These are phyloP conservation scores for Nissolia schottii DNA, from an alignment of 306 rosid species.

Conservation along the genomic window DNA sequence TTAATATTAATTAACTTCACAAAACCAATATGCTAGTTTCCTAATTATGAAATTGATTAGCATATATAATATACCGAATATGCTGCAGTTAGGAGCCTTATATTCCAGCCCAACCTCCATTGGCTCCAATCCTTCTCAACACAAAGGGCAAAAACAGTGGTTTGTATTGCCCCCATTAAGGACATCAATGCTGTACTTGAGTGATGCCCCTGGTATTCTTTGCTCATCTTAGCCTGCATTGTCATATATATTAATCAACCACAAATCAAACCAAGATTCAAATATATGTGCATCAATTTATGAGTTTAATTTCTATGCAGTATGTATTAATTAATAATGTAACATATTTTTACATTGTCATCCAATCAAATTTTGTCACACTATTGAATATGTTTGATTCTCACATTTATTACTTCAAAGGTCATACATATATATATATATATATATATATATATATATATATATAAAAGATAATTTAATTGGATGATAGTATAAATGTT, in stretches of 20 bases:
- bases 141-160: conserved; percentile 13
- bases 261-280: not conserved
- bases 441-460: no score
- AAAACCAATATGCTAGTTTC: not conserved
- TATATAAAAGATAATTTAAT: no score
- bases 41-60: not conserved
- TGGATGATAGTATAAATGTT: no score
- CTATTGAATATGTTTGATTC: no score
- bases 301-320: no score
- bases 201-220: conserved; percentile 17
- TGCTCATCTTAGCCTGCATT: conserved; percentile 24
- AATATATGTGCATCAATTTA: no score
- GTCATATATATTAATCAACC: not conserved
- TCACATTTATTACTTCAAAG: no score
- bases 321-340: no score
- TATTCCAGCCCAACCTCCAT: conserved; percentile 30
- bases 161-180: conserved; percentile 24
- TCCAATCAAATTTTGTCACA: no score
- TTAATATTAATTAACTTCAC: not conserved
- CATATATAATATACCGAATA: not conserved
- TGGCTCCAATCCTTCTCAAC: conserved; percentile 20
- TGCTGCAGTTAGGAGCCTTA: conserved; percentile 10
- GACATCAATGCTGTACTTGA: conserved; percentile 36
- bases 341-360: no score
- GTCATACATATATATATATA: no score